Evolutionary conservation across 441 rosid species (phyloP), one percentile per base, ranked within the genome.

Genomic region (Populus hybrid): DNA sequence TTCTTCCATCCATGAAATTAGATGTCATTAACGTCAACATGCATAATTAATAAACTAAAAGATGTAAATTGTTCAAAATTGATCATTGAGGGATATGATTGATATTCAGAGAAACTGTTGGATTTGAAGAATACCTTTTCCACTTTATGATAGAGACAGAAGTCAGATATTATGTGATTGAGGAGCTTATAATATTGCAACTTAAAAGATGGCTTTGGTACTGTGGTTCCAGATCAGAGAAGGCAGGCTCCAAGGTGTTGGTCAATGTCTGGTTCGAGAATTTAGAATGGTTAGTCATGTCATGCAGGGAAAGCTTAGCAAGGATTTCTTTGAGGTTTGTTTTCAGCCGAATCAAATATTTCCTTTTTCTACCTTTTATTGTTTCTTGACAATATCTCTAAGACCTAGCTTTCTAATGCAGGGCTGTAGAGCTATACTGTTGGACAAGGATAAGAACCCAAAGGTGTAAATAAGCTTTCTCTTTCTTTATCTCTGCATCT

Each of bases 351-450:
- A 21, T 74, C 21, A 26, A 53, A 21, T 57, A 38, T 75, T 26
- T 76, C 50, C 42, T 61, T 69, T 23, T 65, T 16, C 7, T 50
- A 6, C 61, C 26, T 14, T 5, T 28, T 24, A 10, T 59, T 64
- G 12, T 76, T 73, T 42, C n/a, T 21, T 28, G 35, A 42, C 24
- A 50, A 70, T 67, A 18, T 19, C 32, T n/a, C 76, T 78, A 57
- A 7, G 67, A 40, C 19, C 5, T 70, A 10, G 16, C 42, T 23
- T 10, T 81, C n/a, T 64, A 63, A 79, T 85, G 82, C 89, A 92
- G 99, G 99, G 99, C 75, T 93, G 93, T 85, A 91, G 99, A 84
- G 97, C 99, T 82, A 84, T 93, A 72, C 83, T 95, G 75, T 9
- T 92, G 75, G 99, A 95, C 71, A 95, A 95, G 84, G 99, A 93